Base-by-base conservation (phyloP, 1,139 yeast species). In the Yamadazyma dendronema region DNA sequence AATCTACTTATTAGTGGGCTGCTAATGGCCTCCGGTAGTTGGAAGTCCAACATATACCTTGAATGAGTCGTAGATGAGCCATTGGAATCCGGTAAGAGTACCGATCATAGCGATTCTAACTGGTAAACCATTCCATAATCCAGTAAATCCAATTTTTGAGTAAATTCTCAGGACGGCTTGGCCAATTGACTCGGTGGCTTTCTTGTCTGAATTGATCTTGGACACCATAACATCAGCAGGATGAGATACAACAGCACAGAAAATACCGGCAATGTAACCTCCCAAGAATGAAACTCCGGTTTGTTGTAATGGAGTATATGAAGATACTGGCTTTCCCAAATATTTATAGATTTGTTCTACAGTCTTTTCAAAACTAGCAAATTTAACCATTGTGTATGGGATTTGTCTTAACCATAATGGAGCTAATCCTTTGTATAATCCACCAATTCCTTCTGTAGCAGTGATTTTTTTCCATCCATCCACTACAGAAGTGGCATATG, bases 181-280 rank as follows among this genome's bases (percentile, higher is more conserved):
- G 30, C 82, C 82, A 53, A 77, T 71, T 6, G 82, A 57, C 65
- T 88, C 96, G 39, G 75, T 75, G 22, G 84, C 69, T 50, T 72
- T 66, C 55, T 82, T 81, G 47, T 85, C 92, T 42, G 84, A 74
- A 59, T 86, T 89, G 54, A 90, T 78, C 74, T 89, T 86, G 38
- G 96, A 86, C 27, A 90, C 97, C 95, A 90, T 83, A 31, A 89
- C 96, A 65, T 90, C 97, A 28, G 97, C 97, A 30, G 97, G 97
- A 63, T 90, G 97, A 17, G 96, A 89, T 14, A 88, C 94, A 38
- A 84, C 67, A 17, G 97, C 97, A 72, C 97, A 89, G 69, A 88
- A 79, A 42, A 90, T 82, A 80, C 97, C 97, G 21, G 97, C 97
- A 61, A 89, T 79, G 69, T 89, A 89, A 62, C 97, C 97, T 62